phyloP scores from a whole-genome alignment of 2,329 filamentous ascomycete species.

The Botryotinia convoluta region DNA sequence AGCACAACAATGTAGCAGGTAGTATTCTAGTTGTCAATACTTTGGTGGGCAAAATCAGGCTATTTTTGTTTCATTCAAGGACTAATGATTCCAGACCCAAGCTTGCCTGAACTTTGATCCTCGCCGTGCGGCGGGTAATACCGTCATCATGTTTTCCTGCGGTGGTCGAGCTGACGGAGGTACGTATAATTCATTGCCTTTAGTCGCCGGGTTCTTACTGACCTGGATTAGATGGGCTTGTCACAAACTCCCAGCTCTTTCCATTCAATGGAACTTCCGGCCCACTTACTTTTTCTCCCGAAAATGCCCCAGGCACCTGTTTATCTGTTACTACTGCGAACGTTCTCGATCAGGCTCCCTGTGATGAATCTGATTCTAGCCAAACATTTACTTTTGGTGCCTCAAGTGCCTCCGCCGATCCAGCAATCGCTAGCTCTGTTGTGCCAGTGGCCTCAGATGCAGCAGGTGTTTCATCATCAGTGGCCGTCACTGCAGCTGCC shows the following conservation, averaged over 20 bases:
- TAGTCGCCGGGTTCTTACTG: neutral
- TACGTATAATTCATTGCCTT: neutral
- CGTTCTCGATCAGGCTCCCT: conserved; percentile 43
- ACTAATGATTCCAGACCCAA: conserved; percentile 43
- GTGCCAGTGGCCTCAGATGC: neutral
- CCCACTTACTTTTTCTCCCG: conserved; percentile 44
- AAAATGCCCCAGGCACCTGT: conserved; percentile 46
- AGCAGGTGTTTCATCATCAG: neutral
- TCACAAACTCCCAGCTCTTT: conserved; percentile 20
- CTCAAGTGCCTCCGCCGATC: conserved; percentile 8
- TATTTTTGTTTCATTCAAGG: neutral
- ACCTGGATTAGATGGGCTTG: conserved; percentile 1
- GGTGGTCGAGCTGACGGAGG: conserved; percentile 20
- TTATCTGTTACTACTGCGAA: conserved; percentile 43
- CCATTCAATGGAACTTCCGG: conserved; percentile 30
- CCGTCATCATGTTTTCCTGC: conserved; percentile 51
- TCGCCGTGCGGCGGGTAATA: conserved; percentile 49
- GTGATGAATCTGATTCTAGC: conserved; percentile 40
- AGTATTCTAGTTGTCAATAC: conserved; percentile 54
- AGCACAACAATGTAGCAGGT: conserved; percentile 48
- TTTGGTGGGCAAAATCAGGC: conserved; percentile 38
- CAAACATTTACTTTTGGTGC: conserved; percentile 43
- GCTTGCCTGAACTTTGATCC: conserved; percentile 59
- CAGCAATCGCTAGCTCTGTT: neutral
- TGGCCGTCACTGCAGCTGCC: neutral